Evolutionary conservation across 257 asterid genomes (phyloP), one percentile per base, ranked within the genome.

Genomic region (Jasminum sambac): DNA sequence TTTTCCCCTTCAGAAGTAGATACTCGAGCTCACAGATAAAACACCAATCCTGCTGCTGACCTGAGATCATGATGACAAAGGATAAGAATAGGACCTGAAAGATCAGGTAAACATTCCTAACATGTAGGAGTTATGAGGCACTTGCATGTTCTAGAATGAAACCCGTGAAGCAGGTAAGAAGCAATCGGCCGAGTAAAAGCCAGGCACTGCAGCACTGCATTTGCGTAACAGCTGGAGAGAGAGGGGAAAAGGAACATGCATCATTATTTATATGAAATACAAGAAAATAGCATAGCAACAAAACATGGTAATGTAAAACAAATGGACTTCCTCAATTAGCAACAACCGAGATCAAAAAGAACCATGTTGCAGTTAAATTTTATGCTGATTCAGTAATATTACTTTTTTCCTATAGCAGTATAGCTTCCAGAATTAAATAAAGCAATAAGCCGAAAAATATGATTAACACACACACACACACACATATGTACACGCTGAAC

Each of bases 181-280:
- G 82, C 59, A 44, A 86, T 68, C 8, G 91, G 91, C 72, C 82
- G 89, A 68, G 89, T 76, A 80, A 84, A 86, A 72, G 74, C 79
- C 81, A 86, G 80, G 72, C 91, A 84, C 71, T 86, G 91, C 64
- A 86, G 82, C 80, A 86, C 91, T 19, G 89, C 91, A 84, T 86
- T 86, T 24, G 91, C 91, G 66, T 86, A 86, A 71, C 91, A 86
- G 81, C 91, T 86, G 89, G 81, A 80, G 44, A 76, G 55, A 70
- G 62, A 73, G 58, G 26, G 58, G 26, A 61, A 68, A 50, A 36
- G 44, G 39, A 42, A 39, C 79, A 55, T 58, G 40, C 34, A 66
- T 48, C 25, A 61, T 26, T 50, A 55, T 55, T 52, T 9, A 17
- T 10, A 21, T 21, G 13, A 12, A 21, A 55, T 55, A 19, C 34